Conservation (phyloP, 768 basidiomycete species). For the Mycena chlorophos region DNA sequence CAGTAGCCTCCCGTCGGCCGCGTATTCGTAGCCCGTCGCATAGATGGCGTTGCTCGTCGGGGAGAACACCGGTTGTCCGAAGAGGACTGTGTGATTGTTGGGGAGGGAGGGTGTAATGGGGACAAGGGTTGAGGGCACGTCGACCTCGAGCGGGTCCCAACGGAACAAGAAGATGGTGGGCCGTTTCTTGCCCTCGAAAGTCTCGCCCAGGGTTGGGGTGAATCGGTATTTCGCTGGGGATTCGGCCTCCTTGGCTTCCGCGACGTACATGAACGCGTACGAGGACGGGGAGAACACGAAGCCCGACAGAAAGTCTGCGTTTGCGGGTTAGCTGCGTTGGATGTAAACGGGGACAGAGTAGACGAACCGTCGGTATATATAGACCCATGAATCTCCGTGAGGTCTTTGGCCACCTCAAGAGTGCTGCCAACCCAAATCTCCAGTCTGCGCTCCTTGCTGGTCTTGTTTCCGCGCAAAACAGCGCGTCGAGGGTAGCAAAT, state of each 20-base stretch:
- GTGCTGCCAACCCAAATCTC: slow-evolving; percentile 57
- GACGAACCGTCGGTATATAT: slow-evolving; percentile 63
- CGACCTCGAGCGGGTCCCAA: slow-evolving; percentile 36
- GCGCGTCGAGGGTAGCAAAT: slow-evolving; percentile 40
- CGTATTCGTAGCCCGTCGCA: slow-evolving; percentile 63
- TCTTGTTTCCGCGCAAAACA: slow-evolving; percentile 41
- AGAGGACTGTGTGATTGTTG: slow-evolving; percentile 32
- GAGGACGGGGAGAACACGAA: slow-evolving; percentile 58
- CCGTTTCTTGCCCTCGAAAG: slow-evolving; percentile 49
- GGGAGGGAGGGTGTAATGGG: slow-evolving; percentile 11
- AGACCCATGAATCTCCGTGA: slow-evolving; percentile 55
- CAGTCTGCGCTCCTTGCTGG: slow-evolving; percentile 51
- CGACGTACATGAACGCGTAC: slow-evolving; percentile 55
- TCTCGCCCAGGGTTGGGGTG: slow-evolving; percentile 64
- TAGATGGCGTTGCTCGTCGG: slow-evolving; percentile 42
- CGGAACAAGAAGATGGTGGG: slow-evolving; percentile 57
- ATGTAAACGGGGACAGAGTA: background rate
- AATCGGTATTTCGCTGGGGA: slow-evolving; percentile 48
- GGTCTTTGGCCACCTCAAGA: slow-evolving; percentile 51
- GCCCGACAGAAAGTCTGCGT: slow-evolving; percentile 50
- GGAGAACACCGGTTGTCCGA: slow-evolving; percentile 60
- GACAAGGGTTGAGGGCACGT: slow-evolving; percentile 13
- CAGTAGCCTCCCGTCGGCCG: slow-evolving; percentile 55
- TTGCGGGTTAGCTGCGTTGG: background rate
- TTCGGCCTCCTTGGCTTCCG: slow-evolving; percentile 48